phyloP scores from a whole-genome alignment of 2,329 filamentous ascomycete genomes.

The Fusarium sp. region DNA sequence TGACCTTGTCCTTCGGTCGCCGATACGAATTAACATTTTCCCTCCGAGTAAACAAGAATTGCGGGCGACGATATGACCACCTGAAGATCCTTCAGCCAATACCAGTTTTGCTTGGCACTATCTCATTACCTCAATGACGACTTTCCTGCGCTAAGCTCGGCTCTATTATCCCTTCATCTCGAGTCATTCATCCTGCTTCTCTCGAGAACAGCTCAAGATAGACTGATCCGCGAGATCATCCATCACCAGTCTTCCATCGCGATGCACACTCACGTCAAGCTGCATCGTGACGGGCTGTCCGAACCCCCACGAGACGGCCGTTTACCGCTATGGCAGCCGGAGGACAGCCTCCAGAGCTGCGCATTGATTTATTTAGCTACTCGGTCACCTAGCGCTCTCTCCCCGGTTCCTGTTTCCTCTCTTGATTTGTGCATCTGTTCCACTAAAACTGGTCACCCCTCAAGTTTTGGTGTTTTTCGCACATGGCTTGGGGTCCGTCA shows the following conservation, averaged over 20 bases:
- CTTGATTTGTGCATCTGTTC: conserved; percentile 20
- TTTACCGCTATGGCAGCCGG: not conserved
- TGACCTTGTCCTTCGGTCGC: conserved; percentile 1
- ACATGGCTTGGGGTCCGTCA: conserved; percentile 36
- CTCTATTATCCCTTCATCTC: not conserved
- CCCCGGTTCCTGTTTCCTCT: conserved; percentile 8
- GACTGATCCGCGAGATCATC: conserved; percentile 28
- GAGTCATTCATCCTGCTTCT: conserved; percentile 21
- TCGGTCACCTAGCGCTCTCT: not conserved
- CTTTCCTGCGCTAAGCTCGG: conserved; percentile 32
- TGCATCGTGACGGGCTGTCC: conserved; percentile 14
- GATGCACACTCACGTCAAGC: conserved; percentile 28
- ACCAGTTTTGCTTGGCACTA: conserved; percentile 31
- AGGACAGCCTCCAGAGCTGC: not conserved
- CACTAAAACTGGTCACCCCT: conserved; percentile 7
- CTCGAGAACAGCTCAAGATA: conserved; percentile 4
- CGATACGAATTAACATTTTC: conserved; percentile 18
- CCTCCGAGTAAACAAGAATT: conserved; percentile 32
- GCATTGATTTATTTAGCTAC: not conserved
- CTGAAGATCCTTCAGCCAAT: conserved; percentile 22
- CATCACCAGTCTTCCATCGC: not conserved
- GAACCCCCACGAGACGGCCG: conserved; percentile 9
- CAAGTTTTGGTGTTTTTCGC: conserved; percentile 15
- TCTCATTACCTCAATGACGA: conserved; percentile 33
- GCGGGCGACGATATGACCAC: conserved; percentile 18